These are phyloP conservation scores for Amaranthus palmeri DNA, from an alignment of 148 eudicot genomes.

Conservation along the genomic window DNA sequence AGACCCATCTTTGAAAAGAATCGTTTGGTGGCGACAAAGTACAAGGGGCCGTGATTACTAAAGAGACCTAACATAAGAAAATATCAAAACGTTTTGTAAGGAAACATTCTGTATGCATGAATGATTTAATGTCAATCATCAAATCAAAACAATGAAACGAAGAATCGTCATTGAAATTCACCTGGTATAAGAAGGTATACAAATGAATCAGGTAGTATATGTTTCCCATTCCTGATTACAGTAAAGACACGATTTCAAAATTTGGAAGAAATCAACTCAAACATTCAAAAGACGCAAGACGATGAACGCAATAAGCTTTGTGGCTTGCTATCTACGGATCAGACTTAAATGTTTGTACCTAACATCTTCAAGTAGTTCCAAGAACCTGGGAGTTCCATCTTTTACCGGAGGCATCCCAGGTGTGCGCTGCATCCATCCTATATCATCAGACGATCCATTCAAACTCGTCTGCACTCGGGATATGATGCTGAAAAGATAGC, in stretches of 20 bases:
- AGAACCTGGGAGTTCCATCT: constrained; percentile 84
- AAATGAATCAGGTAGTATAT: constrained; percentile 69
- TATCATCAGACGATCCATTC: constrained; percentile 78
- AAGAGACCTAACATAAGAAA: constrained; percentile 55
- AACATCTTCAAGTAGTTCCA: constrained; percentile 56
- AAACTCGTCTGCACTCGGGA: constrained; percentile 54
- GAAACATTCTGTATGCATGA: neutral
- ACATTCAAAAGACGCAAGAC: neutral
- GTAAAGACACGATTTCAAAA: neutral
- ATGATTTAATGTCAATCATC: neutral
- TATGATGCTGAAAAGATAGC: constrained; percentile 37
- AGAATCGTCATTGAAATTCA: constrained; percentile 12
- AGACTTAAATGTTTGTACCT: constrained; percentile 36
- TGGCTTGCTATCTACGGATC: too few relatives aligned
- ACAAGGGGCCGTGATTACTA: constrained; percentile 88
- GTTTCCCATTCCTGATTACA: constrained; percentile 67
- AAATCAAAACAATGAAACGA: neutral
- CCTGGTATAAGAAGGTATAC: constrained; percentile 95
- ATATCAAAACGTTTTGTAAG: constrained; percentile 8
- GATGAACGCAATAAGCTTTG: neutral
- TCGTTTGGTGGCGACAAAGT: constrained; percentile 76
- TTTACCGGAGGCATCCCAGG: constrained; percentile 67
- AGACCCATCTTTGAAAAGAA: constrained; percentile 94
- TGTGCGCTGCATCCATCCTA: constrained; percentile 78
- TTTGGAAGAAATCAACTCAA: constrained; percentile 1